Evolutionary conservation across 2,329 filamentous ascomycete genomes (phyloP).

Genomic region (Myriosclerotinia scirpicola): DNA sequence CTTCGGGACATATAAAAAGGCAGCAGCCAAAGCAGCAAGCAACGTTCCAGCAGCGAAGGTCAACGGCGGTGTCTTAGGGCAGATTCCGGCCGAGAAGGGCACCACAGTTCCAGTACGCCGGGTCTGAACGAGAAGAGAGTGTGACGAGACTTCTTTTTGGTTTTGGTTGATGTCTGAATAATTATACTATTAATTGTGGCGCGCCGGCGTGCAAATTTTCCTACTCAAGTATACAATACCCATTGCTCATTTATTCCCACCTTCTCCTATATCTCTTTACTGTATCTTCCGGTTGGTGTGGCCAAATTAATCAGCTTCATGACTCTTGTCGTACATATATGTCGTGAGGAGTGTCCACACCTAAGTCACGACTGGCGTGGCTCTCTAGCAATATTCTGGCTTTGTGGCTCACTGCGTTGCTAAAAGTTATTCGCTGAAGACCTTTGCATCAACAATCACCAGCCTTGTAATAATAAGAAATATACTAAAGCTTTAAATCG

Average conservation of each 20-base stretch:
- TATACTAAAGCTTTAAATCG: no score
- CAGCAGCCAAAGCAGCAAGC: not conserved
- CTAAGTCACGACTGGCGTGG: no score
- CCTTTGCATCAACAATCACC: no score
- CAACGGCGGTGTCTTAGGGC: not conserved
- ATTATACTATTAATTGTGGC: not conserved
- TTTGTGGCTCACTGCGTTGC: no score
- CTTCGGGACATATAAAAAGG: conserved; percentile 11
- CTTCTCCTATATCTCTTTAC: no score
- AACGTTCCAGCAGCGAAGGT: conserved; percentile 11
- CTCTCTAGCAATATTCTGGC: no score
- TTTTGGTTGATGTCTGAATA: not conserved
- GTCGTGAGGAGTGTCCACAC: no score
- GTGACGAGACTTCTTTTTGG: not conserved
- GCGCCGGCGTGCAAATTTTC: not conserved
- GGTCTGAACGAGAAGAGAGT: not conserved
- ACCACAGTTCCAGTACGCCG: conserved; percentile 13
- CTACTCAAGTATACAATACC: not conserved
- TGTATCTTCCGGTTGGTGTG: no score
- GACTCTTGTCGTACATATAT: no score
- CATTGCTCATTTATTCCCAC: not conserved
- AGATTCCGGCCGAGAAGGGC: not conserved
- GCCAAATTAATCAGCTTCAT: no score
- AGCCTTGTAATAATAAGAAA: no score
- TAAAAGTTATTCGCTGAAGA: no score